phyloP scores from a whole-genome alignment of 495 filamentous ascomycete species.

The Gamarada debralockiae region DNA sequence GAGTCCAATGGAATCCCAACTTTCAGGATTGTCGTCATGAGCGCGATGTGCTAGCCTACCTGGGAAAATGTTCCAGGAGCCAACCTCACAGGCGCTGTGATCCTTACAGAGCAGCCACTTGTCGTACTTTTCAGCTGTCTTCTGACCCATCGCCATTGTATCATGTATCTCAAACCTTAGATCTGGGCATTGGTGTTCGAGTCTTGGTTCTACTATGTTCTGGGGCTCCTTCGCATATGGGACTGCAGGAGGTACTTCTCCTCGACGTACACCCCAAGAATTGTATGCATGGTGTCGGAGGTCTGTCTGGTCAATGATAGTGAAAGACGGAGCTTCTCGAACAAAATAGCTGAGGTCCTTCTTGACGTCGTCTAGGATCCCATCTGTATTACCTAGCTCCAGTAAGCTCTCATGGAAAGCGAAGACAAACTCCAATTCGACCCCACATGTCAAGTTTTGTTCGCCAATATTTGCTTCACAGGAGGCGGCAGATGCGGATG shows the following conservation, averaged over 20 bases:
- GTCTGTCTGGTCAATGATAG: neutral
- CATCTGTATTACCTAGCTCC: neutral
- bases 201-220: neutral
- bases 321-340: neutral
- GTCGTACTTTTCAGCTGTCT: slow-evolving; percentile 3
- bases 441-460: slow-evolving; percentile 6
- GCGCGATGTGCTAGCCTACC: neutral
- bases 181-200: neutral
- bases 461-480: neutral
- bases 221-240: slow-evolving; percentile 1
- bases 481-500: neutral
- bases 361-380: neutral
- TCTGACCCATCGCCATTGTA: neutral
- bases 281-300: slow-evolving; percentile 13
- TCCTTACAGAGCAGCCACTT: slow-evolving; percentile 13
- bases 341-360: neutral
- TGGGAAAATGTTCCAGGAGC: slow-evolving; percentile 9
- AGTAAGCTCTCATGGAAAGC: slow-evolving; percentile 13
- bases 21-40: neutral
- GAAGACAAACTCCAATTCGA: slow-evolving; percentile 17
- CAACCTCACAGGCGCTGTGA: slow-evolving; percentile 11
- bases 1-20: slow-evolving; percentile 20
- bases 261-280: slow-evolving; percentile 13
- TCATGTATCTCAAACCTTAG: neutral
- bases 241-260: neutral